Evolutionary conservation across 2,329 filamentous ascomycete genomes (phyloP), one percentile per base, ranked within the genome.

Genomic region (Arthrobotrys conoides): DNA sequence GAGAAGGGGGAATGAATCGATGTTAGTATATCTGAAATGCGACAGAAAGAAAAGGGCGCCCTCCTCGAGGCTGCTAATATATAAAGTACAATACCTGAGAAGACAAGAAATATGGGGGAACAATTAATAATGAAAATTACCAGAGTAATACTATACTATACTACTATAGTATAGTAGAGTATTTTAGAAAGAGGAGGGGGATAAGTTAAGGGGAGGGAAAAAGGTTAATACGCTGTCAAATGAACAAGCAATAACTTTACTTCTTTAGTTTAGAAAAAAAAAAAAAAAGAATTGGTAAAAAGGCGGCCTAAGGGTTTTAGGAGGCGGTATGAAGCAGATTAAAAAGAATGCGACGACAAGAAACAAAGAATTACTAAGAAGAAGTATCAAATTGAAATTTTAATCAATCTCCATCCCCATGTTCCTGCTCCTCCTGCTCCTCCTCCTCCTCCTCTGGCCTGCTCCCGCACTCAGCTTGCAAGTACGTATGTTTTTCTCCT

Each of bases 241-340:
- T 61, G 57, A 41, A 61, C 57, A 61, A 41, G 44, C 57, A 61
- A 61, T 61, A 24, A 51, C 48, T 51, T 51, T n/a, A n/a, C n/a
- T n/a, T 30, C 48, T 51, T 61, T 75, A 69, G 71, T 69, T 61
- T 36, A 67, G 41, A 46, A 20, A 68, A 51, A 63, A 24, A 53
- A 63, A 68, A 66, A 63, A 55, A 63, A 49, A 63, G 41, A 55
- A 64, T 64, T 12, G 22, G 44, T 48, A 30, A 30, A 30, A 3
- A 30, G 51, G n/a, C 61, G 30, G 73, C 57, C 66, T 76, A 69
- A 71, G 61, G 48, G 71, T 73, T 76, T 76, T 76, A 70, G 72
- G 72, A 67, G 73, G 73, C 61, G 73, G 73, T 77, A 77, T 77
- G 73, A 77, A 71, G 67, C 73, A 77, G 73, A 77, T 77, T 77